phyloP scores from a whole-genome alignment of 371 early-diverging fungal genomes.

The Sporodiniella umbellata region DNA sequence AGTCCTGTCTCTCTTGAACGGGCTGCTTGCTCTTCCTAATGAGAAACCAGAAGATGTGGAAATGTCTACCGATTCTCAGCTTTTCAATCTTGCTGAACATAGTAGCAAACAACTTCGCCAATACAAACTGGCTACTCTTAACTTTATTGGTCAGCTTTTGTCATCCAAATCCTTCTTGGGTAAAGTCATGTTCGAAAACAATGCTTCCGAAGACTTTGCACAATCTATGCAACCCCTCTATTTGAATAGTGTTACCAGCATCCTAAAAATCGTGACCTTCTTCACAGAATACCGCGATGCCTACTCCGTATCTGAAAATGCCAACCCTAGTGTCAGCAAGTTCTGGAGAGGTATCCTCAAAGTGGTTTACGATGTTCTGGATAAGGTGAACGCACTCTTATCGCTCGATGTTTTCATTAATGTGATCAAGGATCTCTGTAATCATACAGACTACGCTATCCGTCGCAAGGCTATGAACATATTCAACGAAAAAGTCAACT shows the following conservation, averaged over 20 bases:
- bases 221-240: slow-evolving; percentile 50
- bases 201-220: slow-evolving; percentile 31
- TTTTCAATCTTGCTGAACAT: slow-evolving; percentile 53
- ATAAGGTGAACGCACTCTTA: slow-evolving; percentile 73
- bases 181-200: slow-evolving; percentile 48
- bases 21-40: slow-evolving; percentile 62
- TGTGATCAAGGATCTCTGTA: slow-evolving; percentile 65
- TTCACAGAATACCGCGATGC: slow-evolving; percentile 44
- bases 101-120: slow-evolving; percentile 70
- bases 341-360: slow-evolving; percentile 63
- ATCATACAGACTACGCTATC: slow-evolving; percentile 63
- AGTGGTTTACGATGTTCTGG: slow-evolving; percentile 70
- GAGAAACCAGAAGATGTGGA: slow-evolving; percentile 49
- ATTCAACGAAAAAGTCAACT: slow-evolving; percentile 66
- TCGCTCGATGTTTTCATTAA: slow-evolving; percentile 71
- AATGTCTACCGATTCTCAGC: slow-evolving; percentile 20
- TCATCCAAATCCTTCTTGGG: slow-evolving; percentile 61
- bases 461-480: slow-evolving; percentile 81
- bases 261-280: slow-evolving; percentile 52
- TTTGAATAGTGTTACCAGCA: slow-evolving; percentile 45
- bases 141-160: slow-evolving; percentile 66
- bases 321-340: slow-evolving; percentile 39
- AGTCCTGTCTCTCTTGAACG: slow-evolving; percentile 55
- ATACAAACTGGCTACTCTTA: slow-evolving; percentile 70
- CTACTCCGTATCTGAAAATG: slow-evolving; percentile 33